Evolutionary conservation across 2,329 filamentous ascomycete species (phyloP).

Genomic region (Pseudonectria buxi): DNA sequence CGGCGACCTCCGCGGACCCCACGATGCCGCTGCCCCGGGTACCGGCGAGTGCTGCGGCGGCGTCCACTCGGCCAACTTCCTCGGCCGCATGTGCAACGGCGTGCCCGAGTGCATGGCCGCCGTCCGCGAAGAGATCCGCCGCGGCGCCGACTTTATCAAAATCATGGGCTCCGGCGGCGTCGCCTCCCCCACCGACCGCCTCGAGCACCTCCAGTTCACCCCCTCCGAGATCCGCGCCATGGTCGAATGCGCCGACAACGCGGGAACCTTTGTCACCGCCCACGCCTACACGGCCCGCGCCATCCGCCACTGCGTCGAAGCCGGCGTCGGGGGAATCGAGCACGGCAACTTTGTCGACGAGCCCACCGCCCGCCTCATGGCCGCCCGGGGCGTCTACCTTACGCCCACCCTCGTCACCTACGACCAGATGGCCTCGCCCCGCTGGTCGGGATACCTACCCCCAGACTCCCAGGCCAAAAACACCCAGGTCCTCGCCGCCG

Average conservation of each 20-base stretch:
- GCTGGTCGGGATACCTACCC: slow-evolving; percentile 36
- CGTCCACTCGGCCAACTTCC: slow-evolving; percentile 10
- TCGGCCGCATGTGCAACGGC: slow-evolving; percentile 45
- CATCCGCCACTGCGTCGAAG: slow-evolving; percentile 46
- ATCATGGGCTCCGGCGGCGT: slow-evolving; percentile 55
- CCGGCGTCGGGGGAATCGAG: slow-evolving; percentile 49
- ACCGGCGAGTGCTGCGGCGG: slow-evolving; percentile 40
- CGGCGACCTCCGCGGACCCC: slow-evolving; percentile 40
- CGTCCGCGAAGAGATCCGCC: slow-evolving; percentile 46
- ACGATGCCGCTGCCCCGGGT: slow-evolving; percentile 22
- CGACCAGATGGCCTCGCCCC: slow-evolving; percentile 36
- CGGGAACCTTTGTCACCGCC: slow-evolving; percentile 47
- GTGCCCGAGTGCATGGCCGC: slow-evolving; percentile 46
- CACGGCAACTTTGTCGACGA: slow-evolving; percentile 35
- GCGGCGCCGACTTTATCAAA: slow-evolving; percentile 54
- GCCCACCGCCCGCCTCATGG: slow-evolving; percentile 42
- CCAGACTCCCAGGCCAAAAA: slow-evolving; percentile 41
- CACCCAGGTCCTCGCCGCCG: slow-evolving; percentile 38
- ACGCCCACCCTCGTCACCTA: slow-evolving; percentile 50
- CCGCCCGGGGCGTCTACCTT: slow-evolving; percentile 38
- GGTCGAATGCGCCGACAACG: slow-evolving; percentile 39
- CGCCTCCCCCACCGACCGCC: slow-evolving; percentile 44
- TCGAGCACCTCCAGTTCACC: slow-evolving; percentile 50
- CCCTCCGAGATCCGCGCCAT: slow-evolving; percentile 49
- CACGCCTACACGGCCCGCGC: slow-evolving; percentile 50